These are phyloP conservation scores for Chaetomidium leptoderma DNA, from an alignment of 495 filamentous ascomycete species.

Conservation along the genomic window DNA sequence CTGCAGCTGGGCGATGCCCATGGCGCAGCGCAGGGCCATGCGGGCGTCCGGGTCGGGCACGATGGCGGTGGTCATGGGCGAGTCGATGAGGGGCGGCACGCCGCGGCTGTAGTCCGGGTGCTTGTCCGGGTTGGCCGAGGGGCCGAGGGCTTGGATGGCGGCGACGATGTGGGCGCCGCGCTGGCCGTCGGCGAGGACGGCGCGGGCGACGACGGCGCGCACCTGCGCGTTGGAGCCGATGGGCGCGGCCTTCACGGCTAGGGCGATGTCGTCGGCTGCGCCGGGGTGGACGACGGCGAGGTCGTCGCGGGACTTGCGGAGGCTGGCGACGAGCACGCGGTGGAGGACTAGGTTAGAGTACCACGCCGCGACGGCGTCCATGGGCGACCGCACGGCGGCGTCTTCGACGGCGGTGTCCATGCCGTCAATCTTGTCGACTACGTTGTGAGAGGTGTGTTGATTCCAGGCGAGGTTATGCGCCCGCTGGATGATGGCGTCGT, in stretches of 20 bases:
- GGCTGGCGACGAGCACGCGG: slow-evolving; percentile 58
- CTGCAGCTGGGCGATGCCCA: slow-evolving; percentile 68
- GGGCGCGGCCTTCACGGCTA: slow-evolving; percentile 72
- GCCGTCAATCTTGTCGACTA: slow-evolving; percentile 58
- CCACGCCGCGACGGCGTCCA: slow-evolving; percentile 90
- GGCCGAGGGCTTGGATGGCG: slow-evolving; percentile 51
- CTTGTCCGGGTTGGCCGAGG: slow-evolving; percentile 44
- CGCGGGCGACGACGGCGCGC: slow-evolving; percentile 71
- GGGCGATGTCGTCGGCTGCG: slow-evolving; percentile 54
- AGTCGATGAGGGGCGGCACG: slow-evolving; percentile 28
- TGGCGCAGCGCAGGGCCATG: slow-evolving; percentile 73
- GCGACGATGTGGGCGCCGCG: slow-evolving; percentile 52
- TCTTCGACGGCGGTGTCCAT: slow-evolving; percentile 86
- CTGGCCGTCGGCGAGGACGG: slow-evolving; percentile 52
- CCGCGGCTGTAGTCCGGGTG: slow-evolving; percentile 24
- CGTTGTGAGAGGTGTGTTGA: slow-evolving; percentile 61
- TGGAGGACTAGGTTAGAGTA: slow-evolving; percentile 77
- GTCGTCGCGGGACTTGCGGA: slow-evolving; percentile 39
- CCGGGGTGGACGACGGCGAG: slow-evolving; percentile 34
- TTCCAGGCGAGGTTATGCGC: slow-evolving; percentile 93
- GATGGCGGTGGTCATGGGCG: slow-evolving; percentile 31
- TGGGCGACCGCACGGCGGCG: slow-evolving; percentile 75
- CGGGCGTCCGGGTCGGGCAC: slow-evolving; percentile 57
- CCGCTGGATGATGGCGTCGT: slow-evolving; percentile 70
- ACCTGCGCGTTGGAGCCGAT: slow-evolving; percentile 70